Percentiles rank a stretch among this genome's conserved stretches.
phyloP scores from a whole-genome alignment of 208 protist genomes.

The Crithidia mellificae region DNA sequence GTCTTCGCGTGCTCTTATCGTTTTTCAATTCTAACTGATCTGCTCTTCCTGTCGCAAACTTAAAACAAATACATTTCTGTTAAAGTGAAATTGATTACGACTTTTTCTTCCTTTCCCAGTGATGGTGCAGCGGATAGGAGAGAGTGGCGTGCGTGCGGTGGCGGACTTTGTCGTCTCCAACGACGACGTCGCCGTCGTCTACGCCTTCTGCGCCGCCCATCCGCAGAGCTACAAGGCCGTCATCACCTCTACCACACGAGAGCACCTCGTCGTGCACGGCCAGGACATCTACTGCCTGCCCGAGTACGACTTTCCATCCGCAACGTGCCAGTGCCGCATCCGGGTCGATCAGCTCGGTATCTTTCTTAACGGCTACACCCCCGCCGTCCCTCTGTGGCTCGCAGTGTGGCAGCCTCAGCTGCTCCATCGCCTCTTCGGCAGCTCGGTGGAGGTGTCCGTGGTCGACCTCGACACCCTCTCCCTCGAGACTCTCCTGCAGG shows the following conservation, averaged over 20 bases:
- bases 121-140: conserved; percentile 10
- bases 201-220: conserved; percentile 13
- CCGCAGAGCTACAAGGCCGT: conserved; percentile 12
- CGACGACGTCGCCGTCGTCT: neutral
- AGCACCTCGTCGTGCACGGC: neutral
- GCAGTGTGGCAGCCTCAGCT: conserved; percentile 27
- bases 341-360: conserved; percentile 13
- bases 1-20: too few relatives aligned
- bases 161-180: conserved; percentile 5
- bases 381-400: conserved; percentile 20
- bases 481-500: conserved; percentile 14
- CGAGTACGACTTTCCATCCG: neutral
- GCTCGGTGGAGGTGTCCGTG: conserved; percentile 13
- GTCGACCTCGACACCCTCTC: conserved; percentile 17
- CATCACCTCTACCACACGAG: conserved; percentile 9
- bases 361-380: conserved; percentile 15
- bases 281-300: conserved; percentile 15
- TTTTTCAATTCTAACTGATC: too few relatives aligned
- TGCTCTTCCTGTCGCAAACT: too few relatives aligned
- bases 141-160: conserved; percentile 10
- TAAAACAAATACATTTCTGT: too few relatives aligned
- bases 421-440: conserved; percentile 29
- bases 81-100: too few relatives aligned
- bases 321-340: conserved; percentile 12
- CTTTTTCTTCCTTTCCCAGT: too few relatives aligned